phyloP scores from a whole-genome alignment of 176 grass and related monocot species.

The Miscanthus lutarioriparius region DNA sequence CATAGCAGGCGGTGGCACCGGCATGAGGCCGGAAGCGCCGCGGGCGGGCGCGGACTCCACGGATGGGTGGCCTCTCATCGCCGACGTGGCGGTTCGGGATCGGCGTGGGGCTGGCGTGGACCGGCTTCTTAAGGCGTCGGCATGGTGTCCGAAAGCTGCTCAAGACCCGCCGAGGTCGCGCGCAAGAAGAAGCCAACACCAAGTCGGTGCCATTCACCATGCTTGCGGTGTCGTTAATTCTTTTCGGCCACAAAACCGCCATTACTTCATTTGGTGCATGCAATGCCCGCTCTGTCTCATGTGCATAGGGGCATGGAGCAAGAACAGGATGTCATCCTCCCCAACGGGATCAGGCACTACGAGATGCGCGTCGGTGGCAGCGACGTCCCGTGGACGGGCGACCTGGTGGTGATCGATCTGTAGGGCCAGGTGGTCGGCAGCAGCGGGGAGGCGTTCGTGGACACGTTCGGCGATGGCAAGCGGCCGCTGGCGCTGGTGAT shows the following conservation, averaged over 20 bases:
- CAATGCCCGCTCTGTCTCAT: neutral
- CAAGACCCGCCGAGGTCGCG: constrained; percentile 94
- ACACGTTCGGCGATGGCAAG: constrained; percentile 77
- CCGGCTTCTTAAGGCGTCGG: constrained; percentile 80
- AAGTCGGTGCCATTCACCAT: constrained; percentile 42
- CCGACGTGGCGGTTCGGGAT: constrained; percentile 89
- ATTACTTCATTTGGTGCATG: neutral
- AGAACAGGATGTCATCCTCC: constrained; percentile 70
- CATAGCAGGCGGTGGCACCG: constrained; percentile 1
- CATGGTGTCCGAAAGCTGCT: constrained; percentile 95
- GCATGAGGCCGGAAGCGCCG: constrained; percentile 52
- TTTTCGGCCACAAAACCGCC: neutral
- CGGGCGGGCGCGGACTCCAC: constrained; percentile 57
- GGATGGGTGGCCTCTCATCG: constrained; percentile 86
- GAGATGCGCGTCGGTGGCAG: constrained; percentile 88
- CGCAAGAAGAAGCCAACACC: constrained; percentile 91
- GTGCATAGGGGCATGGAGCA: constrained; percentile 64
- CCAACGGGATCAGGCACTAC: constrained; percentile 92
- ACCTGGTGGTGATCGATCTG: constrained; percentile 93
- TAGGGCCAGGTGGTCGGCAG: constrained; percentile 56
- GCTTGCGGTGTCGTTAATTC: too few species aligned
- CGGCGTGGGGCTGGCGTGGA: constrained; percentile 93
- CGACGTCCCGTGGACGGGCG: constrained; percentile 53
- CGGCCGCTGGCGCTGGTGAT: constrained; percentile 81
- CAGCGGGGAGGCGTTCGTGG: constrained; percentile 55